phyloP scores from a whole-genome alignment of 495 filamentous ascomycete genomes.

The Neurospora sp. region DNA sequence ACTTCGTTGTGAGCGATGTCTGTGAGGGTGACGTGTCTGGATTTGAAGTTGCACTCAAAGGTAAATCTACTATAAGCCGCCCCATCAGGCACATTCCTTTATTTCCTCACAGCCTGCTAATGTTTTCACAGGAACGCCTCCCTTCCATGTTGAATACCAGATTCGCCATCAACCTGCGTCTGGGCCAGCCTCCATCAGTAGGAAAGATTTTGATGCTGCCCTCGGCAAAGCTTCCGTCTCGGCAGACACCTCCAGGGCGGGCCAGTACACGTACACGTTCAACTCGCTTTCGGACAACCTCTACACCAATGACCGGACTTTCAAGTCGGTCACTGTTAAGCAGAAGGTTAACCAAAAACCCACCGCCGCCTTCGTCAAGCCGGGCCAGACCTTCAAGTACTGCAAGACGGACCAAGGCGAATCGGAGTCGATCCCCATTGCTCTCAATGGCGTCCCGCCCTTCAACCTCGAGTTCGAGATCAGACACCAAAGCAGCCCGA shows the following conservation, averaged over 20 bases:
- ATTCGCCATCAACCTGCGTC: conserved; percentile 55
- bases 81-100: not conserved
- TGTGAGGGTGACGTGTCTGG: conserved; percentile 91
- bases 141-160: conserved; percentile 75
- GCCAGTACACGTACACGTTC: conserved; percentile 79
- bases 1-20: conserved; percentile 63
- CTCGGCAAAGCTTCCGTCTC: conserved; percentile 62
- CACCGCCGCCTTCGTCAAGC: conserved; percentile 66
- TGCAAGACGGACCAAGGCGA: conserved; percentile 74
- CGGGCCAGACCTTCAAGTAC: conserved; percentile 91
- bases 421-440: conserved; percentile 79
- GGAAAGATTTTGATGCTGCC: conserved; percentile 61
- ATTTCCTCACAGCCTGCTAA: conserved; percentile 1
- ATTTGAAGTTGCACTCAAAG: conserved; percentile 67
- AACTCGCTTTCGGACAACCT: conserved; percentile 67
- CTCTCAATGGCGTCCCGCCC: conserved; percentile 70
- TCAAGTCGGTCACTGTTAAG: conserved; percentile 55
- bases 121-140: conserved; percentile 49
- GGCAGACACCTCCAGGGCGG: conserved; percentile 75
- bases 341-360: conserved; percentile 79
- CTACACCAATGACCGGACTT: conserved; percentile 65
- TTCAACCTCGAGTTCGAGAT: conserved; percentile 86
- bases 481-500: conserved; percentile 73
- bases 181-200: conserved; percentile 48
- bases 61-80: conserved; percentile 31